Evolutionary conservation across 768 basidiomycete species (phyloP), one percentile per base, ranked within the genome.

Genomic region (Agaricus blazei): DNA sequence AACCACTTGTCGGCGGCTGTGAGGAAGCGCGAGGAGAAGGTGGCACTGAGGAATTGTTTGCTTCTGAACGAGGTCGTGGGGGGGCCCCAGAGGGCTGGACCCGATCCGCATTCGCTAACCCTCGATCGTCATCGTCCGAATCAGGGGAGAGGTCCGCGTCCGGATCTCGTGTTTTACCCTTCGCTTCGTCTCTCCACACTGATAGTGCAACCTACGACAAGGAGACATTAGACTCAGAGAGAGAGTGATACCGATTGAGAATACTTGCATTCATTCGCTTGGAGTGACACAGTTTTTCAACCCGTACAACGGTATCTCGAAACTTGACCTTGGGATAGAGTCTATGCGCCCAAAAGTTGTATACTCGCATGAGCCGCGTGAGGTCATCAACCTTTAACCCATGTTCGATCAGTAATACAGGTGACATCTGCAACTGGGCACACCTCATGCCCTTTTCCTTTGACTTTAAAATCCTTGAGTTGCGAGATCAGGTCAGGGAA

Each of bases 361-460:
- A 98, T 36, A 89, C 73, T 58, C 85, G 83, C 52, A 98, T 74
- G 12, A 98, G 71, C 38, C 88, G 77, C 59, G 82, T 83, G 38
- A 99, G 79, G 69, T 99, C 95, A 49, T 80, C 69, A n/a, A 76
- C 76, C 95, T 98, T 44, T 50, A 4, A 43, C 52, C n/a, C 1
- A 11, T 43, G n/a, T 27, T 50, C 52, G 37, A 49, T 34, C 24
- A 31, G 44, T 41, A 27, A 7, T 9, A 19, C 26, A 49, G 19
- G 23, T 28, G n/a, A 24, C 1, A 45, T n/a, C 34, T 24, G 24
- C 9, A 54, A 28, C 7, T 51, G 28, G 58, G 7, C 68, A 57
- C 69, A 93, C 96, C 80, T 99, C 97, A 63, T 92, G 84, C 0
- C 95, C 95, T 67, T 97, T 98, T 6, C 94, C 95, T 62, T 84